These are phyloP conservation scores for Lachancea thermotolerans DNA, from an alignment of 805 yeast species.

Conservation along the genomic window DNA sequence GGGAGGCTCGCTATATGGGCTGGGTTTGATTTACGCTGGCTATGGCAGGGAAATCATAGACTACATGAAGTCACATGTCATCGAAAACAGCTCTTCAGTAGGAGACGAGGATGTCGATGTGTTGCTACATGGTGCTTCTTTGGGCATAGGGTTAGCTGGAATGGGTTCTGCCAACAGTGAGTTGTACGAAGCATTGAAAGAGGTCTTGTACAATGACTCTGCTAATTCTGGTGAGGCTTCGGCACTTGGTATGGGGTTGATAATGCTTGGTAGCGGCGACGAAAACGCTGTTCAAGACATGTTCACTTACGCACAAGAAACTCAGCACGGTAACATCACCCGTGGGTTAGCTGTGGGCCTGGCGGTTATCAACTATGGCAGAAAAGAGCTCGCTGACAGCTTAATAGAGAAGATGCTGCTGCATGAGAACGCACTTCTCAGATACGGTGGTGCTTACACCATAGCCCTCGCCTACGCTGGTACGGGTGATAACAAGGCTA, in stretches of 20 bases:
- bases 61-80: conserved; percentile 65
- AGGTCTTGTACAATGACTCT: conserved; percentile 79
- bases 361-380: conserved; percentile 79
- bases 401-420: conserved; percentile 57
- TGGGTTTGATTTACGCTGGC: conserved; percentile 93
- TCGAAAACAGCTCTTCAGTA: conserved; percentile 52
- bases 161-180: conserved; percentile 79
- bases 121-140: conserved; percentile 88
- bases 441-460: conserved; percentile 95
- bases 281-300: conserved; percentile 65
- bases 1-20: conserved; percentile 91
- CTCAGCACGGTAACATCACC: conserved; percentile 91
- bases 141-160: conserved; percentile 94
- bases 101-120: conserved; percentile 71
- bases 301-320: conserved; percentile 87
- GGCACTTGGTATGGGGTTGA: conserved; percentile 91
- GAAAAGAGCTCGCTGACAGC: conserved; percentile 71
- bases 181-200: conserved; percentile 75
- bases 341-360: conserved; percentile 90
- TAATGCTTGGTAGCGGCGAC: conserved; percentile 86
- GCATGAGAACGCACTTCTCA: conserved; percentile 74
- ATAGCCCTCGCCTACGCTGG: conserved; percentile 96
- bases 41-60: conserved; percentile 85
- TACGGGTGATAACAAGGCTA: conserved; percentile 84
- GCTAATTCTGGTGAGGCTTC: conserved; percentile 96